Base-by-base conservation (phyloP, 23 red algal genomes). In the Gracilaria gracilis region DNA sequence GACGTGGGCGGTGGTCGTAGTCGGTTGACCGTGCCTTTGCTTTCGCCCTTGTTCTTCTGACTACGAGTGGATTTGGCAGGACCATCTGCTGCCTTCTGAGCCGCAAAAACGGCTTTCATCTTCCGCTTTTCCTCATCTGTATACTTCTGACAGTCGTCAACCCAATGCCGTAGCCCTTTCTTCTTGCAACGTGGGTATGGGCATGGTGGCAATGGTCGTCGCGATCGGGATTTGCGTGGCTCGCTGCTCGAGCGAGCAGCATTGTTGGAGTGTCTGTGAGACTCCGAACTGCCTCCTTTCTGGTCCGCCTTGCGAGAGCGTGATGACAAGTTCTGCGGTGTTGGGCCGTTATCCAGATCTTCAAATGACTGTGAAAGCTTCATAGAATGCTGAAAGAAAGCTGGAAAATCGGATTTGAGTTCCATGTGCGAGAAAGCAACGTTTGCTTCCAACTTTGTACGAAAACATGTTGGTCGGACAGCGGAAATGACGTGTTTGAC, bases 1-100 rank as follows among this genome's bases (percentile, higher is more conserved):
- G 51, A 55, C 9, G 9, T 20, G 19, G 11, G 16, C 7, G 8
- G 48, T 48, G 48, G 38, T 8, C 20, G 38, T 12, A 54, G 14
- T 79, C 74, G 11, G 37, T 79, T 67, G 16, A 67, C 62, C 33
- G 25, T 13, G 11, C 62, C 62, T 33, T 67, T 46, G 42, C 42
- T 11, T 46, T 29, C 33, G 1, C 62, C 14, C 15, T 78, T 7
- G n/a, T 29, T 54, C 21, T 37, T 78, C 39, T 78, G 73, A 23
- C 40, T 25, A 2, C 73, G 38, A 7, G 73, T 78, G 38, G 38
- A 50, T 54, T 49, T 78, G 24, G 7, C 12, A 0, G 73, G 73
- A 16, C 73, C 73, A 25, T 78, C 73, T 23, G 73, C 73, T 9
- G 25, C 73, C 23, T 78, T 47, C 73, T 78, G 29, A 29, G 73